A percentile compares a stretch with the other conserved stretches of the same genome.
Evolutionary conservation across 768 basidiomycete genomes (phyloP).

Genomic region (Suillus luteus): DNA sequence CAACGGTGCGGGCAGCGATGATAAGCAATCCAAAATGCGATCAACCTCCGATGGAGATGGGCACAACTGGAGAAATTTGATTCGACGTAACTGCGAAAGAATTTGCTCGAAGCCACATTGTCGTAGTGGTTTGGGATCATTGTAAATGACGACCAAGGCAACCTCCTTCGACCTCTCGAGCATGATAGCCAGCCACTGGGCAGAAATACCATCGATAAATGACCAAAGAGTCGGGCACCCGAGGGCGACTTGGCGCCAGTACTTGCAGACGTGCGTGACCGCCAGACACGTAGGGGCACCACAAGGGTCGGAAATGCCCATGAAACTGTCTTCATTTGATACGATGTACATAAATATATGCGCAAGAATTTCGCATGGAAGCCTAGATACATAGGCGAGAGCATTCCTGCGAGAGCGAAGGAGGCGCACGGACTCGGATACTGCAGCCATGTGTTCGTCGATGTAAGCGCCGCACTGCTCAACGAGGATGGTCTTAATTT

Average conservation of each 20-base stretch:
- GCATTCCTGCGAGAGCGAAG: constrained; percentile 21
- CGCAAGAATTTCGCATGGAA: constrained; percentile 26
- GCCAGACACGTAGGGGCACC: constrained; percentile 37
- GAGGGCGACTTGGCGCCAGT: constrained; percentile 57
- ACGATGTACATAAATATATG: constrained; percentile 19
- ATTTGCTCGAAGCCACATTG: constrained; percentile 33
- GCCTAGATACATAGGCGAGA: constrained; percentile 20
- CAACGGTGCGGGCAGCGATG: constrained; percentile 31
- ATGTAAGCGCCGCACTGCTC: constrained; percentile 14
- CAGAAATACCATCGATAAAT: constrained; percentile 37
- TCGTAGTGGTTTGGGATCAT: constrained; percentile 29
- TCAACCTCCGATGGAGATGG: constrained; percentile 11
- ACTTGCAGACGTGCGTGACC: constrained; percentile 60
- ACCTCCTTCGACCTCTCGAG: constrained; percentile 46
- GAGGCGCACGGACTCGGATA: constrained; percentile 16
- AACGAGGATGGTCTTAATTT: neutral
- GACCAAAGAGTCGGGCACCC: constrained; percentile 60
- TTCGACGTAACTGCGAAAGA: constrained; percentile 36
- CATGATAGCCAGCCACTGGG: constrained; percentile 45
- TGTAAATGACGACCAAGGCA: constrained; percentile 30
- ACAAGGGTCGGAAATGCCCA: neutral
- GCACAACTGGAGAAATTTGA: constrained; percentile 34
- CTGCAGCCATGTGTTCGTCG: constrained; percentile 20
- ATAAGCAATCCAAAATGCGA: constrained; percentile 28
- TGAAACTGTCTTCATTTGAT: too few relatives aligned